Evolutionary conservation across 169 alveolate genomes (phyloP).

Genomic region (Plasmodium gonderi): DNA sequence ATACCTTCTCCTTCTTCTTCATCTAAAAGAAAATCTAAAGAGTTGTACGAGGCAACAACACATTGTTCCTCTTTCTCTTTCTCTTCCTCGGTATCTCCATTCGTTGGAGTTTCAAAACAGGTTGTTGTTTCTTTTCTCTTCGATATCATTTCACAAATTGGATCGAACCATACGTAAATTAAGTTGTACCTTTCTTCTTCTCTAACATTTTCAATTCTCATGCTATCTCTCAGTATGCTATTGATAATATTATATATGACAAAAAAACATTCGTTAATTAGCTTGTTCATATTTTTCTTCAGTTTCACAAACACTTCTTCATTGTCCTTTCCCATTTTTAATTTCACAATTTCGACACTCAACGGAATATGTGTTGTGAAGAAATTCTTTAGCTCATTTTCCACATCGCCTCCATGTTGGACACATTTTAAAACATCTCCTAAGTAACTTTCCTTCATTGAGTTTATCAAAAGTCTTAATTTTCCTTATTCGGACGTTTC

Average conservation of each 20-base stretch:
- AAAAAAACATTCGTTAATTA: conserved; percentile 56
- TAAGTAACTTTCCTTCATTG: neutral
- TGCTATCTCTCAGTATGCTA: neutral
- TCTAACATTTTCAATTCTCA: conserved; percentile 33
- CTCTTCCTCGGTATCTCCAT: neutral
- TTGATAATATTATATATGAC: conserved; percentile 20
- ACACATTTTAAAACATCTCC: conserved; percentile 4
- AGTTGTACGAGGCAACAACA: neutral
- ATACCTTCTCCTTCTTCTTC: neutral
- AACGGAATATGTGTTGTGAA: conserved; percentile 15
- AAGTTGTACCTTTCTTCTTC: neutral
- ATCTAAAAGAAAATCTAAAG: neutral
- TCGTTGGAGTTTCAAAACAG: neutral
- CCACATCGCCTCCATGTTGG: neutral
- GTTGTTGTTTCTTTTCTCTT: neutral
- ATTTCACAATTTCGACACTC: conserved; percentile 16
- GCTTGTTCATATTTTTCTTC: neutral
- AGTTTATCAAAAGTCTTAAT: neutral
- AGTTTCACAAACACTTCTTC: conserved; percentile 16
- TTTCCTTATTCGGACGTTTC: neutral
- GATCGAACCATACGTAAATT: conserved; percentile 57
- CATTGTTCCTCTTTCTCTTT: neutral
- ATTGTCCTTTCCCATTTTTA: conserved; percentile 1
- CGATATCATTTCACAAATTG: neutral
- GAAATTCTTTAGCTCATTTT: neutral